Conservation (phyloP, 2,329 filamentous ascomycete genomes). For the Nigrospora oryzae region DNA sequence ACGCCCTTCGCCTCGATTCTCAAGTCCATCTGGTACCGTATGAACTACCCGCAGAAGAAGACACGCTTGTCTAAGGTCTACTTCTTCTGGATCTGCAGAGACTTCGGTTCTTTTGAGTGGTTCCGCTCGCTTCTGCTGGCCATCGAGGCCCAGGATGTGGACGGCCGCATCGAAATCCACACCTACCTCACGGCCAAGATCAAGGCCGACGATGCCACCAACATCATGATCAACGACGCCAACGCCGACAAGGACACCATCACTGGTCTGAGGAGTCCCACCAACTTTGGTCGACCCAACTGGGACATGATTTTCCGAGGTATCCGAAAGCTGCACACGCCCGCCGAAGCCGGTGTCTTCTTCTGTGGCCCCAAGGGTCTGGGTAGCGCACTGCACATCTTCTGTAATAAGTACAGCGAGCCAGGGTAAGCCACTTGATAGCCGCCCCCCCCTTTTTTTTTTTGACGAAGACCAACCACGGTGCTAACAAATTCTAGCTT, state of each 20-base stretch:
- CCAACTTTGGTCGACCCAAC: slow-evolving; percentile 79
- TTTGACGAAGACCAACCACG: neutral
- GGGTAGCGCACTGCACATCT: slow-evolving; percentile 69
- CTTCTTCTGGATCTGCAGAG: slow-evolving; percentile 88
- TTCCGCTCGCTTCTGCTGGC: slow-evolving; percentile 76
- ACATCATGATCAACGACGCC: slow-evolving; percentile 89
- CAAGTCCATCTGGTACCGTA: slow-evolving; percentile 89
- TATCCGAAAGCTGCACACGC: slow-evolving; percentile 69
- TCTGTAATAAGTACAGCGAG: slow-evolving; percentile 83
- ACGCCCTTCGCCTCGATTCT: slow-evolving; percentile 83
- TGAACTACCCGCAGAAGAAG: slow-evolving; percentile 78
- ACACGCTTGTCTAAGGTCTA: slow-evolving; percentile 78
- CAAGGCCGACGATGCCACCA: slow-evolving; percentile 76
- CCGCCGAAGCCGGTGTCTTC: slow-evolving; percentile 69
- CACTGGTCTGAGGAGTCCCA: slow-evolving; percentile 72
- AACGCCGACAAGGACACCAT: slow-evolving; percentile 79
- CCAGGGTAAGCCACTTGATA: slow-evolving; percentile 51
- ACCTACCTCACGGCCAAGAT: slow-evolving; percentile 84
- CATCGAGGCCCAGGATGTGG: slow-evolving; percentile 78
- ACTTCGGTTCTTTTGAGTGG: slow-evolving; percentile 86
- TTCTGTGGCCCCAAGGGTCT: slow-evolving; percentile 80
- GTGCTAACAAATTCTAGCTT: slow-evolving; percentile 31
- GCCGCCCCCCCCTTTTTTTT: too few relatives aligned
- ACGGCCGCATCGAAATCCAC: slow-evolving; percentile 81
- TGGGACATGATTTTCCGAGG: slow-evolving; percentile 87